Evolutionary conservation across 2,329 filamentous ascomycete genomes (phyloP).

Genomic region (Ophiocordyceps camponoti-leonardi): DNA sequence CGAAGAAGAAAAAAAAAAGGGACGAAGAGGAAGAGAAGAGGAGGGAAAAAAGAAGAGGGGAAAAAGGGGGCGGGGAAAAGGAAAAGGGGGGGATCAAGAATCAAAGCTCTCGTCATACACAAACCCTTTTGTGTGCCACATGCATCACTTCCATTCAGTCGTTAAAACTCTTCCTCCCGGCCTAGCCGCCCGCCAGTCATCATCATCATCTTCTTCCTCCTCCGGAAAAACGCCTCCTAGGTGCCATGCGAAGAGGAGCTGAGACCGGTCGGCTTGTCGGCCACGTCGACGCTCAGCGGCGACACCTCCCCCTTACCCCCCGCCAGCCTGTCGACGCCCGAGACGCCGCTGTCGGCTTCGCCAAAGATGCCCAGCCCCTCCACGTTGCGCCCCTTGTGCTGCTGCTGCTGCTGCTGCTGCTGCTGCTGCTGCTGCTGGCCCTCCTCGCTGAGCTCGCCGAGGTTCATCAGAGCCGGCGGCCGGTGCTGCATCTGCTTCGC

Average conservation of each 20-base stretch:
- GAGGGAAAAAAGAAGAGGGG: not conserved
- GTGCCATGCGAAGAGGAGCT: constrained; percentile 12
- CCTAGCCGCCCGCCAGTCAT: not conserved
- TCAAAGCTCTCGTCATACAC: not conserved
- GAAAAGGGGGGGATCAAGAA: not conserved
- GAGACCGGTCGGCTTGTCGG: constrained; percentile 9
- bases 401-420: too few species aligned
- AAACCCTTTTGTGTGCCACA: not conserved
- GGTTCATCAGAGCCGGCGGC: constrained; percentile 72
- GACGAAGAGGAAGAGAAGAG: not conserved
- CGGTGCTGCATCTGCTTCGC: constrained; percentile 76
- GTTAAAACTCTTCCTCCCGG: constrained; percentile 1
- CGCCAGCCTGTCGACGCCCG: constrained; percentile 22
- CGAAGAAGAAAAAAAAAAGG: too few species aligned
- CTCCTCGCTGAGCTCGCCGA: constrained; percentile 26
- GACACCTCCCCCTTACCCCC: constrained; percentile 16
- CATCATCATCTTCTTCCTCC: constrained; percentile 5
- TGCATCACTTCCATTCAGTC: not conserved
- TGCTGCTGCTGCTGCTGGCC: constrained; percentile 4
- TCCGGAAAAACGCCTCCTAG: constrained; percentile 11
- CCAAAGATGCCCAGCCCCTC: constrained; percentile 26
- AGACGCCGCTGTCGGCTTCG: constrained; percentile 24
- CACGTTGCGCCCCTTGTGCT: constrained; percentile 6
- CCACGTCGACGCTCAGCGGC: constrained; percentile 10
- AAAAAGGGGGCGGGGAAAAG: not conserved